Evolutionary conservation across 2,329 filamentous ascomycete genomes (phyloP).

Genomic region (Aspergillus bombycis): DNA sequence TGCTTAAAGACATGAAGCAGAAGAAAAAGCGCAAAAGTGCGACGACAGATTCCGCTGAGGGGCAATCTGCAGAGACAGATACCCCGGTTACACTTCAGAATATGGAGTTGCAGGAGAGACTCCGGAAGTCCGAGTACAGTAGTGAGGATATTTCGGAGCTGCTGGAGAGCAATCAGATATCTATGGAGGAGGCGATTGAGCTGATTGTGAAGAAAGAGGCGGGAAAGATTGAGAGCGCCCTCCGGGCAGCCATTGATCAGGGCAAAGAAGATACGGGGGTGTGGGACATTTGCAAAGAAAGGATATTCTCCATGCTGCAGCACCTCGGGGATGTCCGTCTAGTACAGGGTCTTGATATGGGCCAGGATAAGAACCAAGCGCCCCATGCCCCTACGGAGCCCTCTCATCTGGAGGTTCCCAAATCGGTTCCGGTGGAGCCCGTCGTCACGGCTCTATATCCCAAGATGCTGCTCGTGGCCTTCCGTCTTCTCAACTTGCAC

Average conservation of each 20-base stretch:
- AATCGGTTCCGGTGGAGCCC: slow-evolving; percentile 31
- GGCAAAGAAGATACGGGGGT: slow-evolving; percentile 39
- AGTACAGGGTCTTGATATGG: not conserved
- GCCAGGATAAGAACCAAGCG: not conserved
- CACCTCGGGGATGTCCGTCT: slow-evolving; percentile 25
- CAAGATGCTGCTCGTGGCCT: slow-evolving; percentile 43
- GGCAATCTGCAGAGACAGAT: not conserved
- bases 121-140: slow-evolving; percentile 3
- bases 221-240: slow-evolving; percentile 33
- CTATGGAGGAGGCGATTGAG: slow-evolving; percentile 27
- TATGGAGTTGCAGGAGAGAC: not conserved
- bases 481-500: slow-evolving; percentile 43
- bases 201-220: slow-evolving; percentile 35
- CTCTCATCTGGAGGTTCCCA: slow-evolving; percentile 34
- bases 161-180: slow-evolving; percentile 18
- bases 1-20: slow-evolving; percentile 23
- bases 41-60: not conserved
- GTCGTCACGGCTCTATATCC: slow-evolving; percentile 46
- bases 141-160: slow-evolving; percentile 14
- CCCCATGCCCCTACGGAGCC: not conserved
- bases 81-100: not conserved
- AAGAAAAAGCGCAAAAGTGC: slow-evolving; percentile 2
- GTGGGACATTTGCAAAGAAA: slow-evolving; percentile 44
- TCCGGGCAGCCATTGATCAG: slow-evolving; percentile 31
- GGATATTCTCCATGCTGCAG: slow-evolving; percentile 43